Evolutionary conservation across 2,329 filamentous ascomycete species (phyloP).

Genomic region (Lasiodiplodia theobromae): DNA sequence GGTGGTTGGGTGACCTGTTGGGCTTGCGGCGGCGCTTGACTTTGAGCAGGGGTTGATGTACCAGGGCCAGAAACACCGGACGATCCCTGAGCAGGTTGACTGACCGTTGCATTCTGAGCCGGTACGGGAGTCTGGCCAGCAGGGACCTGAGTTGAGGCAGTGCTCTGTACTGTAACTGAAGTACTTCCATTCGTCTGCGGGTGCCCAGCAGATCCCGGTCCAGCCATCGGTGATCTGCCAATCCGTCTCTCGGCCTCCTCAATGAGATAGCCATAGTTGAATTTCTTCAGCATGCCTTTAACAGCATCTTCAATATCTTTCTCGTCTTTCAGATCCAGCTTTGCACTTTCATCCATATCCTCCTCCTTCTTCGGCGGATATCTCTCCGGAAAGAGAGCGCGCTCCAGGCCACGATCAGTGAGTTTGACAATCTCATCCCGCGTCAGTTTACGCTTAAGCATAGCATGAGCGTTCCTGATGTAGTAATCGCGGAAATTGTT

Average conservation of each 20-base stretch:
- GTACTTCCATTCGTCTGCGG: background rate
- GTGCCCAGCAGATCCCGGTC: background rate
- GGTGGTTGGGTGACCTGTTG: background rate
- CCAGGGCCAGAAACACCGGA: background rate
- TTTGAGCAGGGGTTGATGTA: background rate
- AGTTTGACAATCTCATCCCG: slow-evolving; percentile 25
- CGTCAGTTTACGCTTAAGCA: slow-evolving; percentile 20
- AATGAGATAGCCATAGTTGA: slow-evolving; percentile 25
- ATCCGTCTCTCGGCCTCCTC: slow-evolving; percentile 24
- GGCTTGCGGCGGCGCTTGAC: background rate
- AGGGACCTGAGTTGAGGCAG: background rate
- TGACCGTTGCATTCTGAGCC: background rate
- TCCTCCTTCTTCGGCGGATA: slow-evolving; percentile 20
- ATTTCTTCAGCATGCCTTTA: slow-evolving; percentile 30
- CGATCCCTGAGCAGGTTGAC: background rate
- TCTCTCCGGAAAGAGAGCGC: slow-evolving; percentile 24
- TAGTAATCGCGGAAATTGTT: slow-evolving; percentile 29
- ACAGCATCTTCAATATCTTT: slow-evolving; percentile 28
- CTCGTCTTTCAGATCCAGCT: slow-evolving; percentile 28
- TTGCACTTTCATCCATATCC: slow-evolving; percentile 22
- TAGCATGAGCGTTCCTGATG: slow-evolving; percentile 22
- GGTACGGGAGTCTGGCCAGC: background rate
- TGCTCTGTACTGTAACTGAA: background rate
- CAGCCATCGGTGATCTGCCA: background rate
- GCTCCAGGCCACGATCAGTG: slow-evolving; percentile 27